Conservation (phyloP, 2,329 filamentous ascomycete species). For the Aspergillus fijiensis region DNA sequence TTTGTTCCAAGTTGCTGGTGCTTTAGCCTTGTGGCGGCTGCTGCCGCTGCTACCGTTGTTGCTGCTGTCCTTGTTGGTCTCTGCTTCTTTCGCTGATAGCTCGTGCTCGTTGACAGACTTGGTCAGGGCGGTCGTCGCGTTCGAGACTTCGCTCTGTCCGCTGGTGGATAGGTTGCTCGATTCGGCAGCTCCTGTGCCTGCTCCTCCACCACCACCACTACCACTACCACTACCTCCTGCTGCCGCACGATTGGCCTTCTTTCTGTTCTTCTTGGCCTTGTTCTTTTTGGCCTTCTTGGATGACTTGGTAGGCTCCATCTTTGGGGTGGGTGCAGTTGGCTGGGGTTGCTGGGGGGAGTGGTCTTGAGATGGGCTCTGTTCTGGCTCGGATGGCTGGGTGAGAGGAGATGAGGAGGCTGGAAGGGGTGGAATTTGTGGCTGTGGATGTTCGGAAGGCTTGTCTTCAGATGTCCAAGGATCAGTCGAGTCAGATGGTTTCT, state of each 20-base stretch:
- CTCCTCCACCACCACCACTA: no score
- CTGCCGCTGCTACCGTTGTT: background rate
- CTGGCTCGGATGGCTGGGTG: no score
- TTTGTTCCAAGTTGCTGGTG: background rate
- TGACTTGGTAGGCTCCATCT: constrained; percentile 2
- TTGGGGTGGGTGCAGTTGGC: background rate
- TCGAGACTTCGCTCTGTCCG: background rate
- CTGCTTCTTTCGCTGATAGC: background rate
- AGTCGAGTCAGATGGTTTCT: no score
- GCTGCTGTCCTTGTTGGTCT: background rate
- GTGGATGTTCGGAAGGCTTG: no score
- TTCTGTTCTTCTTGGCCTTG: constrained; percentile 15
- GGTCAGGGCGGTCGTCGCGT: background rate
- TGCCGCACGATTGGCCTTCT: constrained; percentile 1
- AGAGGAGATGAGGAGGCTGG: no score
- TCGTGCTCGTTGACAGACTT: background rate
- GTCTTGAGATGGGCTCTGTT: background rate
- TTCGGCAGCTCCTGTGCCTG: background rate
- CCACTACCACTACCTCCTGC: no score
- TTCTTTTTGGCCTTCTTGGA: constrained; percentile 16
- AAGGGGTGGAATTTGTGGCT: no score
- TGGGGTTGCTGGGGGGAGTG: background rate
- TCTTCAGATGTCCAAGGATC: no score
- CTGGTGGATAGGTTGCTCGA: background rate
- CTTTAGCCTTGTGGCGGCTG: background rate